phyloP scores from a whole-genome alignment of 495 filamentous ascomycete genomes.

The Neurospora sp. region DNA sequence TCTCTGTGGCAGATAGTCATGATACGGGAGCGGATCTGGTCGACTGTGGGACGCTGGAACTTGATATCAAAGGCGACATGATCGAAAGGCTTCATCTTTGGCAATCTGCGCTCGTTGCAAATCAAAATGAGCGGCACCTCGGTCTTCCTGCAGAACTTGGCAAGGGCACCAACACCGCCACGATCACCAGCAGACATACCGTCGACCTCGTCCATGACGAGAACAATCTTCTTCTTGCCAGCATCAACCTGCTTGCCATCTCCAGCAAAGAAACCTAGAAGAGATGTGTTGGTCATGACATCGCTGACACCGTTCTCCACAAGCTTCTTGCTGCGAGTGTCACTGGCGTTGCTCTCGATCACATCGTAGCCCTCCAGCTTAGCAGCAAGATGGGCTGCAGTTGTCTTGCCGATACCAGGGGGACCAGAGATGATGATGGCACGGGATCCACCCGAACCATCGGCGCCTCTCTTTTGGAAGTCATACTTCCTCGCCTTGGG shows the following conservation, averaged over 20 bases:
- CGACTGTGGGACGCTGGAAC: conserved; percentile 80
- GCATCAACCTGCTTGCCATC: conserved; percentile 69
- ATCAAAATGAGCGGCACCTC: conserved; percentile 93
- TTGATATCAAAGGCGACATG: conserved; percentile 69
- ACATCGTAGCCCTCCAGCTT: conserved; percentile 90
- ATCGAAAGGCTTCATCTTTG: conserved; percentile 98
- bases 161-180: conserved; percentile 89
- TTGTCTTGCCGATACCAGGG: conserved; percentile 96
- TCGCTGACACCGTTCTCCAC: conserved; percentile 80
- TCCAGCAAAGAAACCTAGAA: conserved; percentile 86
- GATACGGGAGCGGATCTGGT: conserved; percentile 80
- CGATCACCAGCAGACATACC: conserved; percentile 97
- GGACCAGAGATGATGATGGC: conserved; percentile 90
- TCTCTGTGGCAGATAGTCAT: conserved; percentile 93
- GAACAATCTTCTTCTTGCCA: conserved; percentile 79
- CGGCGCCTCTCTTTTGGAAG: conserved; percentile 70
- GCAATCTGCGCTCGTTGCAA: conserved; percentile 86
- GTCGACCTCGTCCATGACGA: conserved; percentile 99
- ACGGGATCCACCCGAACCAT: conserved; percentile 68
- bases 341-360: conserved; percentile 90
- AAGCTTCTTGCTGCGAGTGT: conserved; percentile 94
- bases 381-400: conserved; percentile 87
- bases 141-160: conserved; percentile 87
- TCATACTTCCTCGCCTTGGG: conserved; percentile 56
- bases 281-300: conserved; percentile 84